Base-by-base conservation (phyloP, 1,139 yeast species). In the Candida mesenterica region DNA sequence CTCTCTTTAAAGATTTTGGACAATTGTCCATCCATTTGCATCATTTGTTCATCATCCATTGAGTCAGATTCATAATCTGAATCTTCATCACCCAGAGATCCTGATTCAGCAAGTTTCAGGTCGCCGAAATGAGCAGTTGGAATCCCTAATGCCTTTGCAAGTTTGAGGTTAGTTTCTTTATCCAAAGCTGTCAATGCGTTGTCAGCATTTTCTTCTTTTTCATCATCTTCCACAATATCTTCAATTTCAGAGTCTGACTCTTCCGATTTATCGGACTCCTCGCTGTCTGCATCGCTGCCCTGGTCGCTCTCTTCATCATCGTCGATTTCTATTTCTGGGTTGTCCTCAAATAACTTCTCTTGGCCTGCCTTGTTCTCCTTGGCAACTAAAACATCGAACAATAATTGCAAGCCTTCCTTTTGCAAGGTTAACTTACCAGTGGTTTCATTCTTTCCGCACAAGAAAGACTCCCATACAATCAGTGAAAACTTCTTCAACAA, bases 1-100 rank as follows among this genome's bases (percentile, higher is more conserved):
- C 94, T 77, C 50, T 89, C 92, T 49, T 83, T 79, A 70, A 92
- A 92, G 39, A 92, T 92, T 37, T 75, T 76, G 0, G 96, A 78
- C 23, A 92, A 67, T 42, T 88, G 94, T 18, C 74, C 88, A 56
- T 92, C 98, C 55, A 92, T 76, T 12, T 92, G 95, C 81, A 90
- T 79, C 99, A 92, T 92, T 57, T 89, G 90, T 48, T 90, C 97
- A 57, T 92, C 99, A 48, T 92, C 94, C 95, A 88, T 85, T 2
- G 89, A 78, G 43, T 86, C 95, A 9, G 84, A 87, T 39, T 79
- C 85, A 34, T 75, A 75, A 33, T 57, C 67, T 4, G 33, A 23
- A 17, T 58, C 64, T 5, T 68, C 75, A 16, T 60, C 65, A 4
- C 55, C 66, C 16, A 50, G 56, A 2, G 74, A 71, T 22, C 60